Evolutionary conservation across 2,329 filamentous ascomycete genomes (phyloP), one percentile per base, ranked within the genome.

Genomic region (Microdochium bolleyi): DNA sequence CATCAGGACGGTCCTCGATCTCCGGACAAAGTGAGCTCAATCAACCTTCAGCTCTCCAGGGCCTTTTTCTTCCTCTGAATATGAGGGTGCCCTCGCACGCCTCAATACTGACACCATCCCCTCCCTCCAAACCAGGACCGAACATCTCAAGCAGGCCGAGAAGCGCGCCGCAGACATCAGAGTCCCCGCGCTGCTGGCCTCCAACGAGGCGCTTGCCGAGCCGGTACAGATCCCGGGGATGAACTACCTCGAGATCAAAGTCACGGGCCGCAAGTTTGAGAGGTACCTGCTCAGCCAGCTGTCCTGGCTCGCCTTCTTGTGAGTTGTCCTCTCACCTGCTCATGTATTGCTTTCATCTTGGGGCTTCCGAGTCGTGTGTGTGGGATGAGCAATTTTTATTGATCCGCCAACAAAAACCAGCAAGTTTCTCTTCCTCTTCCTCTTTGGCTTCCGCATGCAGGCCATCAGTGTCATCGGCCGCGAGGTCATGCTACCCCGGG

Each of bases 251-350:
- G 73, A 86, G 53, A 83, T 92, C 70, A 88, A 84, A 62, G 78
- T 95, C 58, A 91, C 89, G 19, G 89, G 89, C 24, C 76, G 76
- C 11, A 75, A 79, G 1, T 90, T 92, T 61, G 86, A 90, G 62
- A 73, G 76, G 46, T 79, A 83, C 58, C 74, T 94, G 34, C 66
- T 92, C 27, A 80, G 79, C 64, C 80, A 84, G 60, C 71, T 95
- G 19, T 79, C 83, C 14, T 90, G 84, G 82, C 74, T 73, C 67
- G 80, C 81, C 57, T 80, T 85, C 53, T 69, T 85, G 83, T 85
- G 64, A 63, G 73, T 61, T 53, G 24, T 51, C 32, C 21, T 14
- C 2, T 24, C n/a, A n/a, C n/a, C n/a, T n/a, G n/a, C n/a, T n/a
- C n/a, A n/a, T n/a, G n/a, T n/a, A n/a, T n/a, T n/a, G n/a, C n/a